A percentile compares a stretch with the other conserved stretches of the same genome.
Conservation (phyloP, 108 stramenopile species). For the Cylindrotheca fusiformis region DNA sequence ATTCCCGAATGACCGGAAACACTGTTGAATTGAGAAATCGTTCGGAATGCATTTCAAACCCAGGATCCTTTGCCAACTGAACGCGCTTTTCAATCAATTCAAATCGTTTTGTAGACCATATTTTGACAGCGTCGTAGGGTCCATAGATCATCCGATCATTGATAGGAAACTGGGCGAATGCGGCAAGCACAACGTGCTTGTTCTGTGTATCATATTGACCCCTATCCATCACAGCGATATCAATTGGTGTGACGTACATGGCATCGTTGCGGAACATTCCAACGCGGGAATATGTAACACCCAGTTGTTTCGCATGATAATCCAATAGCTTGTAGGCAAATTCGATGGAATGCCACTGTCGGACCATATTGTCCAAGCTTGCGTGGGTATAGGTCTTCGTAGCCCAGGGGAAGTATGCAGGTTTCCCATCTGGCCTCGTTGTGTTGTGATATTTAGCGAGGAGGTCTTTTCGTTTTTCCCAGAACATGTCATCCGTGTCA, state of each 20-base stretch:
- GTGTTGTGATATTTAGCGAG: constrained; percentile 30
- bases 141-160: constrained; percentile 61
- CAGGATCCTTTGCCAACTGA: constrained; percentile 14
- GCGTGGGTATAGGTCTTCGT: constrained; percentile 22
- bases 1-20: constrained; percentile 29
- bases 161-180: constrained; percentile 31
- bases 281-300: constrained; percentile 31
- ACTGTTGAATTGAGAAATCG: constrained; percentile 38
- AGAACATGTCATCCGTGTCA: constrained; percentile 41
- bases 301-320: constrained; percentile 10
- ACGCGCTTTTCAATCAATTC: constrained; percentile 30
- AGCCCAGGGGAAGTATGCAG: constrained; percentile 36
- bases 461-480: constrained; percentile 14
- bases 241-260: constrained; percentile 46
- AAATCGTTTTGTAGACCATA: constrained; percentile 63
- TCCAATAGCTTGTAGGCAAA: constrained; percentile 42
- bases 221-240: constrained; percentile 32
- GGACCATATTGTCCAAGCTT: constrained; percentile 42
- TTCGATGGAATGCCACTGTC: constrained; percentile 46
- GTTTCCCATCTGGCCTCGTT: constrained; percentile 13
- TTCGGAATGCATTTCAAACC: constrained; percentile 40
- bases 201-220: constrained; percentile 21
- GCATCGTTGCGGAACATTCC: constrained; percentile 54
- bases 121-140: constrained; percentile 41
- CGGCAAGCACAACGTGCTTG: constrained; percentile 19